Percentiles rank a stretch among this genome's conserved stretches.
Evolutionary conservation across 2,329 filamentous ascomycete species (phyloP).

Genomic region (Elsinoe necatrix): DNA sequence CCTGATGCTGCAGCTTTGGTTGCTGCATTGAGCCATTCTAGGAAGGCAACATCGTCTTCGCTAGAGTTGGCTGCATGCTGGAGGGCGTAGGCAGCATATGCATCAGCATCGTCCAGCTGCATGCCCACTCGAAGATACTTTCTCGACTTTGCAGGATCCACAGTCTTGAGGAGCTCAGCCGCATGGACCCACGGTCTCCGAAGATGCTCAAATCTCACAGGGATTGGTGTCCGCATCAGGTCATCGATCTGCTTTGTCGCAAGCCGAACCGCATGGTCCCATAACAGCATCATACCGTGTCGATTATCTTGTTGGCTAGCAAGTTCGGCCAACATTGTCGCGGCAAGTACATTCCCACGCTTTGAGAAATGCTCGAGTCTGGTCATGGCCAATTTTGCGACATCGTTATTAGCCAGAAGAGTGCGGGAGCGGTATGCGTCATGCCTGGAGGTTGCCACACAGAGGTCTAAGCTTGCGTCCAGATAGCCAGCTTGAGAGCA

Average conservation of each 20-base stretch:
- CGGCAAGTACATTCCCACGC: conserved; percentile 15
- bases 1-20: conserved; percentile 39
- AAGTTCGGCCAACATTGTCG: conserved; percentile 16
- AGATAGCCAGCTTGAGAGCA: conserved; percentile 6
- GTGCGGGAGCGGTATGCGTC: background rate
- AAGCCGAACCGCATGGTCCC: conserved; percentile 15
- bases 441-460: background rate
- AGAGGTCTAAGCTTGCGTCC: conserved; percentile 12
- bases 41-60: conserved; percentile 23
- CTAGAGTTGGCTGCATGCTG: conserved; percentile 19
- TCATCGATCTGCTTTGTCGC: background rate
- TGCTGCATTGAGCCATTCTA: conserved; percentile 36
- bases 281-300: conserved; percentile 2
- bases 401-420: background rate
- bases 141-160: background rate
- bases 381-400: background rate
- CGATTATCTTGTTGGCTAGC: background rate
- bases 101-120: conserved; percentile 37
- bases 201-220: conserved; percentile 20
- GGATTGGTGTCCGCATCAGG: background rate
- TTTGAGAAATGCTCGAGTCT: background rate
- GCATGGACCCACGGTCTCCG: conserved; percentile 24
- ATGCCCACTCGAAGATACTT: conserved; percentile 29
- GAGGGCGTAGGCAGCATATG: conserved; percentile 32
- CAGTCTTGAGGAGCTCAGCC: background rate